Evolutionary conservation across 768 basidiomycete species (phyloP), one percentile per base, ranked within the genome.

Genomic region (Trametes cingulata): DNA sequence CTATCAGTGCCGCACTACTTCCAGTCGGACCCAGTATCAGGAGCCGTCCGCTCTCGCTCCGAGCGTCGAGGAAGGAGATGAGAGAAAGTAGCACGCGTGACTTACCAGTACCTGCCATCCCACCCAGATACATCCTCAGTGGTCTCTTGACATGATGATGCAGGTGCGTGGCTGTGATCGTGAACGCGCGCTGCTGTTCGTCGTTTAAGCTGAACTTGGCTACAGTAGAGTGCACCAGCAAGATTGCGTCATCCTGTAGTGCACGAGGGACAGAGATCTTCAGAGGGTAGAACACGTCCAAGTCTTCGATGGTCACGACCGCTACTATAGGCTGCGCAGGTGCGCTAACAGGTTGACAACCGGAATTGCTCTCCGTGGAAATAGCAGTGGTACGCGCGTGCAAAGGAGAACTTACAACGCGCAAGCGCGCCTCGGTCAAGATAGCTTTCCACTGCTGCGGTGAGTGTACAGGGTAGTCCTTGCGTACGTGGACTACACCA

Each of bases 21-120:
- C 71, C 71, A 3, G 72, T 73, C 2, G 71, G 69, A 13, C 64
- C 68, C 3, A 69, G 17, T 0, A 71, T 48, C 2, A 65, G 24
- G 27, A 71, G 64, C 8, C 65, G 41, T 42, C 60, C 55, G 10
- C 35, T 2, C 58, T 68, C 64, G 24, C 55, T 55, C 7, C 63
- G 24, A 6, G 7, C 2, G 3, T 40, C 41, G 53, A 71, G 67
- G 25, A 64, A 66, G 0, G 24, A 0, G 19, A 50, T 43, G 0
- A 69, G 15, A 6, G 67, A 61, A 27, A 64, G 56, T 10, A 69
- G 54, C 3, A 69, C 62, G 29, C 63, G 54, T 9, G 55, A 57
- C 27, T 65, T 65, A 6, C 63, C 63, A 15, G 63, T 65, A 17
- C 63, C 63, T 0, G 54, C 63, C 35, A 66, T 59, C 8, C 63